These are phyloP conservation scores for Closterium sp. DNA, from an alignment of 139 green algal species.

Conservation along the genomic window DNA sequence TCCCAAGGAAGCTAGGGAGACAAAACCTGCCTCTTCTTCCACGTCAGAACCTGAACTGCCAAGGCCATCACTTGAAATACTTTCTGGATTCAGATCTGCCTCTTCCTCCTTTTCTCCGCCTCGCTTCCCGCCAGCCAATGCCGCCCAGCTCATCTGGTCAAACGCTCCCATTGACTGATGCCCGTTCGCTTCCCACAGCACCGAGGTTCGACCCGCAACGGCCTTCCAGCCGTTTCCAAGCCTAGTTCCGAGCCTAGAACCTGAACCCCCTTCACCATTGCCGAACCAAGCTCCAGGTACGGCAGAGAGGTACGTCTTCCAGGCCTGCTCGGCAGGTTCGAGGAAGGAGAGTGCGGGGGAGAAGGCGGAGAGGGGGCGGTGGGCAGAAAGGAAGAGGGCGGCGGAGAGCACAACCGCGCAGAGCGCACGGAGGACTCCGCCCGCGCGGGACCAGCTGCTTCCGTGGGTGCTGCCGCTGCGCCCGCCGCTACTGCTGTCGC, in stretches of 20 bases:
- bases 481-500: background rate
- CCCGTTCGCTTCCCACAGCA: background rate
- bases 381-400: background rate
- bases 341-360: background rate
- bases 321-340: background rate
- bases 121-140: background rate
- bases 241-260: background rate
- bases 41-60: background rate
- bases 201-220: background rate
- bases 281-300: background rate
- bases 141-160: background rate
- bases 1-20: too few relatives aligned
- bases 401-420: background rate
- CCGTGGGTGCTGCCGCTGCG: background rate
- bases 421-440: background rate
- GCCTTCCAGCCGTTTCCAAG: background rate
- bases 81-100: too few relatives aligned
- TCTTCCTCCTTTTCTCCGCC: background rate
- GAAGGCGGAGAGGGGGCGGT: background rate
- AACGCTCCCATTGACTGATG: background rate
- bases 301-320: background rate
- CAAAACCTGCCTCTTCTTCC: too few relatives aligned
- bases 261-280: background rate
- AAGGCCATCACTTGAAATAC: too few relatives aligned
- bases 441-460: background rate